Conservation (phyloP, 2,329 filamentous ascomycete genomes). For the Alternaria tenuissima region DNA sequence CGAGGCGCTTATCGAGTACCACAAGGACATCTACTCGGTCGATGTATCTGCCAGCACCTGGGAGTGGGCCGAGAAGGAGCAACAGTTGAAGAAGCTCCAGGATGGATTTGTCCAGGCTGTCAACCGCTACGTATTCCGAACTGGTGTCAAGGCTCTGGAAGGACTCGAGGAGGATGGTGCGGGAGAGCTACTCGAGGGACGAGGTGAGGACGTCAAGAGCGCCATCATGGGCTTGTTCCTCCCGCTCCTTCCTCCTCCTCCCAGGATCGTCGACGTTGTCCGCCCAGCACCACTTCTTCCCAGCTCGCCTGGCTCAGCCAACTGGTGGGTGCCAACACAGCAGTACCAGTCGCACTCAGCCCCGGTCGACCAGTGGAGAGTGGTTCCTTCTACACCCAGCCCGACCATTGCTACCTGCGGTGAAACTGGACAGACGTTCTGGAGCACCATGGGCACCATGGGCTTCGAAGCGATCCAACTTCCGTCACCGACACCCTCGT, state of each 20-base stretch:
- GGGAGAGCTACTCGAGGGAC: slow-evolving; percentile 89
- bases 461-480: slow-evolving; percentile 74
- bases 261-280: slow-evolving; percentile 87
- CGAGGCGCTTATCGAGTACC: slow-evolving; percentile 90
- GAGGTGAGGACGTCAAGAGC: slow-evolving; percentile 91
- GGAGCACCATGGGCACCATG: slow-evolving; percentile 70
- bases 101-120: slow-evolving; percentile 95
- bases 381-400: slow-evolving; percentile 87
- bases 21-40: slow-evolving; percentile 93
- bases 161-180: slow-evolving; percentile 96
- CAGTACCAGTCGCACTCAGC: slow-evolving; percentile 69
- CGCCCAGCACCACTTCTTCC: slow-evolving; percentile 85
- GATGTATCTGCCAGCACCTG: slow-evolving; percentile 89
- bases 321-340: slow-evolving; percentile 78
- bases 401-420: slow-evolving; percentile 72
- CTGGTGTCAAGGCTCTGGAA: slow-evolving; percentile 86
- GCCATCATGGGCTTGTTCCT: slow-evolving; percentile 84
- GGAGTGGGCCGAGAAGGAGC: slow-evolving; percentile 96
- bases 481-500: slow-evolving; percentile 80
- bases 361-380: slow-evolving; percentile 86
- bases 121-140: slow-evolving; percentile 96
- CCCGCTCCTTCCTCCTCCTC: slow-evolving; percentile 84
- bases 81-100: slow-evolving; percentile 95
- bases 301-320: slow-evolving; percentile 76
- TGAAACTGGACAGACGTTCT: slow-evolving; percentile 77